Evolutionary conservation across 495 filamentous ascomycete species (phyloP), one percentile per base, ranked within the genome.

Genomic region (Neurospora africana): DNA sequence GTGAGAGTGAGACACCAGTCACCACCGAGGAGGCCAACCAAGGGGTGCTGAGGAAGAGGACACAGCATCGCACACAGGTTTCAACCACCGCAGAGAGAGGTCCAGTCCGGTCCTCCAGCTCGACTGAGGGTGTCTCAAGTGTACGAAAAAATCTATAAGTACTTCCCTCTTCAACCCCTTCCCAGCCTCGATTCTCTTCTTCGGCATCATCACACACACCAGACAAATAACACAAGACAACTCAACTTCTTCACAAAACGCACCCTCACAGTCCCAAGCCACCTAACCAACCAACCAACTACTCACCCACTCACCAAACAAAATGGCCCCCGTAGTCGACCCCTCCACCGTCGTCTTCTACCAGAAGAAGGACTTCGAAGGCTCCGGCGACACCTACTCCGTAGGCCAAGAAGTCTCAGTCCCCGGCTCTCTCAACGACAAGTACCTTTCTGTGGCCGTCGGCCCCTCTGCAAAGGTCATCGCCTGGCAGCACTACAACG

Each of bases 401-500:
- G 0, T 72, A 1, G 67, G 68, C n/a, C 67, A 30, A 10, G 67
- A 72, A 13, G 30, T 72, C 5, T n/a, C 27, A 1, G 21, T 72
- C 3, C 39, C 67, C 6, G 17, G 21, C 35, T 30, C 30, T 7
- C 71, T 72, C 35, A 72, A 72, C 43, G 71, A 72, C 71, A 69
- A 72, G 30, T 69, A 38, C 40, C 43, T 69, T n/a, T 72, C 71
- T 0, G 68, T 70, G 10, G 37, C 44, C 35, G 40, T 72, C 23
- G 71, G 71, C 68, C 7, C 40, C 71, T 21, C 23, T 2, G 68
- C 71, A 35, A 72, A 72, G 15, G 71, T 72, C 10, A 69, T 72
- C 4, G 71, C 67, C 68, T 72, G 71, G 71, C 71, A 69, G 67
- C 38, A 72, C 41, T 72, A 72, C 67, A 38, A 61, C 68, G 67